Base-by-base conservation (phyloP, 495 filamentous ascomycete genomes). In the Talaromyces borbonicus region DNA sequence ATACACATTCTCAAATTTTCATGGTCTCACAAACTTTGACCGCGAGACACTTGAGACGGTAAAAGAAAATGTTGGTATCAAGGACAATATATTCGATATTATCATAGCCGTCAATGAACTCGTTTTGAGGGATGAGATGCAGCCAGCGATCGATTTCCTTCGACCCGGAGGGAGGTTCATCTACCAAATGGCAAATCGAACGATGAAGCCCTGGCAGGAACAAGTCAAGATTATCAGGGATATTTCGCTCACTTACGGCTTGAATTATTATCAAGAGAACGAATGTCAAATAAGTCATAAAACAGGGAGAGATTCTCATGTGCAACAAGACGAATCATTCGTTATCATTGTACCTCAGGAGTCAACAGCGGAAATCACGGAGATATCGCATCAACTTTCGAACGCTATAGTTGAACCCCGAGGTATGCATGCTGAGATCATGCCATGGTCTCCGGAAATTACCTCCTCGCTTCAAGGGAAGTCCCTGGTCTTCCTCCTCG, bases 401-500 rank as follows among this genome's bases (percentile, higher is more conserved):
- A 35, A n/a, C n/a, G n/a, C 32, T 15, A 35, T 15, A 35, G 7
- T 35, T n/a, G 9, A n/a, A 15, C 14, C 7, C 5, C 32, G 18
- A 7, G 32, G 32, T 8, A 8, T 18, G 2, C 32, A 35, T 0
- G 32, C 18, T 16, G n/a, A 35, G 5, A 35, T 8, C 32, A 1
- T 35, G n/a, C 32, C 14, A 35, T 35, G 32, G 32, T 35, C 32
- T 8, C 18, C 32, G 18, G 32, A 4, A 15, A 35, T 15, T 16
- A n/a, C 5, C 8, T 35, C 32, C 18, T 8, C 14, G 8, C n/a
- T 35, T 16, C 32, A 35, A 15, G 32, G 32, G 18, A 35, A 5
- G 18, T 35, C 41, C 8, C 59, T 46, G 43, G 50, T 74, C 20
- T 38, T 52, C 12, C 23, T 50, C n/a, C 24, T 53, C 12, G 71